Conservation (phyloP, 176 grass and related monocot genomes). For the Stipa capillata region DNA sequence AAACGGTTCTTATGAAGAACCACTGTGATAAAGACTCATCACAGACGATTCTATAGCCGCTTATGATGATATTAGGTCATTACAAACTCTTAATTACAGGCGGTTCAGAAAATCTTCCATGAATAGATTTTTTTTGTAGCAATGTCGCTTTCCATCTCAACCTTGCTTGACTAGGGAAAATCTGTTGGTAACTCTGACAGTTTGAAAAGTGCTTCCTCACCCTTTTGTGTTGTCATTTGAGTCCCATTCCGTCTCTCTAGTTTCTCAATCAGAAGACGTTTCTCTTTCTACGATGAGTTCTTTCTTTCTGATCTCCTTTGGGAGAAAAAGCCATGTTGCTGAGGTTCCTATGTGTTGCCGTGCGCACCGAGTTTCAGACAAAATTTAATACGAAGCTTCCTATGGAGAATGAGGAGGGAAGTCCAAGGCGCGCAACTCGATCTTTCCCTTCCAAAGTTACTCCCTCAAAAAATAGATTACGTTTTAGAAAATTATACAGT, state of each 20-base stretch:
- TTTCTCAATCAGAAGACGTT: background rate
- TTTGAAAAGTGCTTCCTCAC: too few species aligned
- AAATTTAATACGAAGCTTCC: background rate
- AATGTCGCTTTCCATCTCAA: background rate
- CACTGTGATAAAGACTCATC: too few species aligned
- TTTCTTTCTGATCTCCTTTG: background rate
- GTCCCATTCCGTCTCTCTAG: background rate
- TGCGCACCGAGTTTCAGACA: background rate
- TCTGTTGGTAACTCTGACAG: too few species aligned
- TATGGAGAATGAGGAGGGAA: background rate
- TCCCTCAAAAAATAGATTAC: too few species aligned
- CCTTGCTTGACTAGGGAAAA: background rate
- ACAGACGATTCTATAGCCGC: too few species aligned
- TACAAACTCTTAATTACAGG: too few species aligned
- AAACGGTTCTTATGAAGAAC: too few species aligned
- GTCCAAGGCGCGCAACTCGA: background rate
- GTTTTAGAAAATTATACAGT: too few species aligned
- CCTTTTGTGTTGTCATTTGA: background rate
- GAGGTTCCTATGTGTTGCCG: background rate
- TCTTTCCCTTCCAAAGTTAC: background rate
- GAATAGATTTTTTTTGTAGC: too few species aligned
- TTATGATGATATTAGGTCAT: too few species aligned
- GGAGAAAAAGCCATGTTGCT: background rate
- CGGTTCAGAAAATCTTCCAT: too few species aligned
- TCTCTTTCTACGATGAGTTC: background rate